Evolutionary conservation across 2,329 filamentous ascomycete genomes (phyloP).

Genomic region (Scedosporium apiospermum): DNA sequence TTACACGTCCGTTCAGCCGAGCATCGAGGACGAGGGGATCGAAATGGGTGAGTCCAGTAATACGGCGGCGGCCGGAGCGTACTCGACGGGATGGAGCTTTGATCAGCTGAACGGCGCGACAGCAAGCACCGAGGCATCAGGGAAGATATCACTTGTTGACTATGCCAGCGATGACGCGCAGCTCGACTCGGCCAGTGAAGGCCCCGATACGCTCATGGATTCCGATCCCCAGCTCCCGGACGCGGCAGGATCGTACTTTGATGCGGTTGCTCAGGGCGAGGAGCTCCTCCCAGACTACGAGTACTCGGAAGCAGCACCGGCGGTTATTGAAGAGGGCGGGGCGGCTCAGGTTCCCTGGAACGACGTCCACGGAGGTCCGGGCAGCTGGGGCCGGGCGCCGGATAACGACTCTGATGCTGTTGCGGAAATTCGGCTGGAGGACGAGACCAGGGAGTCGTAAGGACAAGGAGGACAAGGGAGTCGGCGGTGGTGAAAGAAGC

Average conservation of each 20-base stretch:
- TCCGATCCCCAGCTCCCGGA: conserved; percentile 10
- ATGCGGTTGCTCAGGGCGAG: conserved; percentile 11
- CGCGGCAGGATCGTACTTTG: conserved; percentile 5
- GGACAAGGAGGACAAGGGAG: background rate
- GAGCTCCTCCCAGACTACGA: conserved; percentile 8
- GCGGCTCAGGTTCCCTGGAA: conserved; percentile 2
- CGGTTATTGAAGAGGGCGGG: background rate
- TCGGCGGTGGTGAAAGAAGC: background rate
- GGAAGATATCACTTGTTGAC: conserved; percentile 21
- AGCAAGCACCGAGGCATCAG: conserved; percentile 17
- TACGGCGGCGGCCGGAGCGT: conserved; percentile 21
- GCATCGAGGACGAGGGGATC: conserved; percentile 40
- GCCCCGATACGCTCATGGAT: conserved; percentile 10
- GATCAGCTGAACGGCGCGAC: conserved; percentile 18
- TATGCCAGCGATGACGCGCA: conserved; percentile 34
- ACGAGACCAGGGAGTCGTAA: conserved; percentile 4
- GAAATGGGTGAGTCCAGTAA: conserved; percentile 20
- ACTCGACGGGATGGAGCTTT: conserved; percentile 38
- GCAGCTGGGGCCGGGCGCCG: background rate
- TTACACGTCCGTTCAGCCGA: conserved; percentile 28
- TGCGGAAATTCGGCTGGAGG: conserved; percentile 10
- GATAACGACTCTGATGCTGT: conserved; percentile 7
- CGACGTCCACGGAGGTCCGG: background rate
- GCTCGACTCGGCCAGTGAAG: conserved; percentile 28
- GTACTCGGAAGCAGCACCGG: conserved; percentile 5